A percentile compares a stretch with the other conserved stretches of the same genome.
Evolutionary conservation across 768 basidiomycete genomes (phyloP).

Genomic region (Leccinum boreale): DNA sequence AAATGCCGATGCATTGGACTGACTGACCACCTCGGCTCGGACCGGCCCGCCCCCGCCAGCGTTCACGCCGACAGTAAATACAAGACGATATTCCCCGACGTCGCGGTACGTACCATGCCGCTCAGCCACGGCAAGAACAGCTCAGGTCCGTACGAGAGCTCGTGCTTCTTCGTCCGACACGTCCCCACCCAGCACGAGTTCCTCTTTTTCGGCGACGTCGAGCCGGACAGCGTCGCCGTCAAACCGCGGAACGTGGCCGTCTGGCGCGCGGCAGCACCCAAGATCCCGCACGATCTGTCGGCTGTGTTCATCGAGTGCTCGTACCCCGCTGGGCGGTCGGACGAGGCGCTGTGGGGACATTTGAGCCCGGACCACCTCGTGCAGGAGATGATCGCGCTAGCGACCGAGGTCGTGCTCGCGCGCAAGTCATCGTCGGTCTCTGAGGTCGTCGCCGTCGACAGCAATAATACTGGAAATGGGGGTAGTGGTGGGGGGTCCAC

Average conservation of each 20-base stretch:
- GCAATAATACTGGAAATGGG: neutral
- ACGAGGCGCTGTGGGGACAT: constrained; percentile 78
- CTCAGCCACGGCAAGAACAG: constrained; percentile 68
- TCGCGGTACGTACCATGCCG: constrained; percentile 66
- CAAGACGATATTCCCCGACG: constrained; percentile 44
- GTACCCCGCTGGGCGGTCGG: constrained; percentile 68
- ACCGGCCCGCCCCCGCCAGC: constrained; percentile 29
- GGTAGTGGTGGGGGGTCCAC: neutral
- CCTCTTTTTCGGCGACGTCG: constrained; percentile 93
- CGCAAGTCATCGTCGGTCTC: constrained; percentile 21
- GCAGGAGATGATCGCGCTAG: constrained; percentile 69
- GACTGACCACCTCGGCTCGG: neutral
- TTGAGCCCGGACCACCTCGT: constrained; percentile 77
- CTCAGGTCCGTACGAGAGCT: constrained; percentile 61
- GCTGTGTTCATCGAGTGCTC: constrained; percentile 97
- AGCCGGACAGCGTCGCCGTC: constrained; percentile 72
- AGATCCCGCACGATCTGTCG: constrained; percentile 64
- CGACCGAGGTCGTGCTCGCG: constrained; percentile 57
- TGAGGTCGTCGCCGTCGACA: neutral
- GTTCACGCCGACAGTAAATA: constrained; percentile 53
- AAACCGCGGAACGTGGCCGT: constrained; percentile 62
- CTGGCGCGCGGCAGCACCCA: constrained; percentile 80
- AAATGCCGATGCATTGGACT: constrained; percentile 7
- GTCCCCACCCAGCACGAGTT: constrained; percentile 64
- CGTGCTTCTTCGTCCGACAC: constrained; percentile 83